Evolutionary conservation across 2,329 filamentous ascomycete genomes (phyloP), one percentile per base, ranked within the genome.

Genomic region (Epichloe elymi): DNA sequence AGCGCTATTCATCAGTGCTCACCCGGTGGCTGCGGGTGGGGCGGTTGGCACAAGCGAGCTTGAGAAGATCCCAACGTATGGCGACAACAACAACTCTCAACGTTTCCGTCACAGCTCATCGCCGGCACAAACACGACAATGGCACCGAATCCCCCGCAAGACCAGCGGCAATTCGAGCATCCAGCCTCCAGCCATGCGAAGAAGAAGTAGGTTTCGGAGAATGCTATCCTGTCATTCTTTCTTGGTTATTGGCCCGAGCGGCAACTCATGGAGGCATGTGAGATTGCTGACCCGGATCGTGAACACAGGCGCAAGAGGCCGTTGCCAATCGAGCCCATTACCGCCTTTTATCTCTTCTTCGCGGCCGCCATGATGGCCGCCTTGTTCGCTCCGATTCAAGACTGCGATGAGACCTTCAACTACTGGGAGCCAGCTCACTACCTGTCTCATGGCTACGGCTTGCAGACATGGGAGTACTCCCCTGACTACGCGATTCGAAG

Each of bases 381-480:
- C 11, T 62, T 85, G 35, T 91, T 84, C 65, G 83, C 89, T 2
- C 93, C 93, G 0, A 95, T 98, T 57, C 90, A 96, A 66, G 93
- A 98, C 68, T 98, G 93, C 65, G 93, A 98, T 61, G 93, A 98
- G 72, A 91, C 91, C 11, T 98, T 95, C 77, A 98, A 98, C 67
- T 98, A 95, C 73, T 98, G 91, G 89, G 93, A 98, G 62, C 91
- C 93, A 0, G 82, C 90, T 0, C 93, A 98, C 68, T 98, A 96
- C 67, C 78, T 98, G 30, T 85, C 82, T 53, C 89, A 96, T 72
- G 87, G 88, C 60, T 91, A 95, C 63, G 93, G 91, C 39, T 75
- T 96, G 48, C 90, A 98, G 71, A 98, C 93, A 1, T 98, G 93
- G 93, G 93, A 98, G 68, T 98, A 97, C 69, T 95, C 91, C 93